Evolutionary conservation across 179 eudicot species (phyloP).

Genomic region (Beta macrorhiza): DNA sequence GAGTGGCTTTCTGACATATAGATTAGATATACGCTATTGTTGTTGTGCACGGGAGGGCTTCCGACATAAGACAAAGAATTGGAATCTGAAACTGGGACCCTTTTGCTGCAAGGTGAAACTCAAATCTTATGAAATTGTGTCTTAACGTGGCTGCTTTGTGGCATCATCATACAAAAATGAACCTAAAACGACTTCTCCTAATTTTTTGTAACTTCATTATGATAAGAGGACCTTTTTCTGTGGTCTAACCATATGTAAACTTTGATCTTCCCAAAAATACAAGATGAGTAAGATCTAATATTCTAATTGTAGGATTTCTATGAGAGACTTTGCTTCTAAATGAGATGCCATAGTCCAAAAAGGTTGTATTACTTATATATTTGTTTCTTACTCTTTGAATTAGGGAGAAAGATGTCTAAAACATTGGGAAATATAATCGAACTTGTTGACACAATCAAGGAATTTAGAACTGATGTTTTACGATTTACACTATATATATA

Average conservation of each 20-base stretch:
- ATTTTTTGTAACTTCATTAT: too few relatives aligned
- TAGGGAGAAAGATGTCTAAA: slow-evolving; percentile 99
- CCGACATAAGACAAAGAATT: neutral
- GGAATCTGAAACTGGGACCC: neutral
- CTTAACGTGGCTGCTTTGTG: neutral
- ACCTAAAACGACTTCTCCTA: neutral
- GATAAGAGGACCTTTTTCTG: too few relatives aligned
- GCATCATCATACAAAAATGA: neutral
- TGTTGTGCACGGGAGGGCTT: neutral
- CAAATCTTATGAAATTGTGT: neutral
- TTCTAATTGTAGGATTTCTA: neutral
- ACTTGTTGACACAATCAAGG: slow-evolving; percentile 83
- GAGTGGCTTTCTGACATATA: slow-evolving; percentile 31
- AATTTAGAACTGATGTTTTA: slow-evolving; percentile 79
- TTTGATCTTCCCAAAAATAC: neutral
- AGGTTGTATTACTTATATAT: neutral
- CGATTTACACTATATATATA: too few relatives aligned
- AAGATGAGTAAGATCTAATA: neutral
- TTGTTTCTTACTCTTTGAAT: neutral
- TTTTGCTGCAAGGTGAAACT: neutral
- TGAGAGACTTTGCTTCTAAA: neutral
- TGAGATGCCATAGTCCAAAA: neutral
- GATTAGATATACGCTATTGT: neutral
- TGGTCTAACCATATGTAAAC: neutral
- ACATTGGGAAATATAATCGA: slow-evolving; percentile 91